Evolutionary conservation across 805 yeast species (phyloP).

Genomic region (Ogataea ramenticola): DNA sequence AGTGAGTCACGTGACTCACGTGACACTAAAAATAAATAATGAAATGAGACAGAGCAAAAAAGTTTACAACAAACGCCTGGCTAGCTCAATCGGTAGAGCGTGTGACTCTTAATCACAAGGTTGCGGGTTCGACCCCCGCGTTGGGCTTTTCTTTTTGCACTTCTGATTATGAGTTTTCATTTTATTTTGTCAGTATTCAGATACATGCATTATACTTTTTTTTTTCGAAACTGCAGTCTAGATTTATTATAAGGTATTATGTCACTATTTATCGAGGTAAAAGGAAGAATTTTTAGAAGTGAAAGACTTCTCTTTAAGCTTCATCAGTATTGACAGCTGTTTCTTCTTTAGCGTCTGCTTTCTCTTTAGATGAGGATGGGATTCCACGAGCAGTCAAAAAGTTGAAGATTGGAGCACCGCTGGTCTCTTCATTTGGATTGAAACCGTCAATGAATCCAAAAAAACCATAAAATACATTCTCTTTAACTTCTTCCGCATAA

Average conservation of each 20-base stretch:
- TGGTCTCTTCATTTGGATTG: constrained; percentile 39
- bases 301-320: too few relatives aligned
- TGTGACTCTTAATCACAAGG: constrained; percentile 3
- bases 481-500: constrained; percentile 82
- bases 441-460: constrained; percentile 86
- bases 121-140: constrained; percentile 6
- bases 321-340: not conserved
- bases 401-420: constrained; percentile 54
- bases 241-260: too few relatives aligned
- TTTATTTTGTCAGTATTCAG: not conserved
- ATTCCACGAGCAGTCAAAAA: constrained; percentile 45
- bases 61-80: not conserved
- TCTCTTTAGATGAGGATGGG: not conserved
- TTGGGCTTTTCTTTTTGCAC: constrained; percentile 15
- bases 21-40: too few relatives aligned
- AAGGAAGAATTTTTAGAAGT: too few relatives aligned
- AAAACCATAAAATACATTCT: constrained; percentile 84
- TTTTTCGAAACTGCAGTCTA: too few relatives aligned
- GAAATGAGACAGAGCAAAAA: too few relatives aligned
- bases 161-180: not conserved
- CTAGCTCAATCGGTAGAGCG: constrained; percentile 4
- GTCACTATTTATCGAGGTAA: too few relatives aligned
- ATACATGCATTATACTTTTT: too few relatives aligned
- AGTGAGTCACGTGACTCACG: too few relatives aligned
- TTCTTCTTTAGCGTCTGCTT: not conserved